Evolutionary conservation across 2,329 filamentous ascomycete species (phyloP), one percentile per base, ranked within the genome.

Genomic region (Claviceps spartinae): DNA sequence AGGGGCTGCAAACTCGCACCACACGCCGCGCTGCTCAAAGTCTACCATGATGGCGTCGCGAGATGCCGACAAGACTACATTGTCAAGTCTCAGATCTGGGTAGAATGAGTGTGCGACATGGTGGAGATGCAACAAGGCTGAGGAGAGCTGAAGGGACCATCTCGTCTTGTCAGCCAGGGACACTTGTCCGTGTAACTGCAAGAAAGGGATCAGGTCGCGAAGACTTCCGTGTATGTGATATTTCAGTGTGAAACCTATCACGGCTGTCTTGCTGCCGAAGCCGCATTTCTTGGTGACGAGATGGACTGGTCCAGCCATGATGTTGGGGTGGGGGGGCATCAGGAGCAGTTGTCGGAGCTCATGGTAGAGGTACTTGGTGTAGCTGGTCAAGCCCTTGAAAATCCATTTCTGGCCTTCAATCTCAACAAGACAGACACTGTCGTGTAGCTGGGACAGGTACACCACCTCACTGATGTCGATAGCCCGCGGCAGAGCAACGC

Each of bases 1-100:
- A 0, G 79, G 79, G 1, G 79, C 70, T 1, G 74, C 75, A 61
- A 81, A 82, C 60, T 80, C 76, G 62, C 74, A 79, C 78, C 78
- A 82, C 2, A 81, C 77, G 7, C 79, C 78, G 36, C 79, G 72
- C 61, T 82, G 78, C 62, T 82, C 79, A 58, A 82, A 80, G 55
- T 82, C 79, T 4, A 82, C 71, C 71, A 82, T 75, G 58, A 81
- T 60, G 9, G 73, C 63, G 51, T 79, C 69, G 20, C 65, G 66
- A 1, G 65, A 58, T 22, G 67, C 66, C 1, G 75, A 74, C 14
- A 81, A 63, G 3, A 82, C 73, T 37, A 82, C 68, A 56, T 82
- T 81, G 61, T 82, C 78, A 4, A 81, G 71, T 14, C 78, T 74
- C 14, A 81, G 69, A 56, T 82, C 78, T 1, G 78, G 75, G 56